These are phyloP conservation scores for Adansonia digitata DNA, from an alignment of 345 rosid species.

Conservation along the genomic window DNA sequence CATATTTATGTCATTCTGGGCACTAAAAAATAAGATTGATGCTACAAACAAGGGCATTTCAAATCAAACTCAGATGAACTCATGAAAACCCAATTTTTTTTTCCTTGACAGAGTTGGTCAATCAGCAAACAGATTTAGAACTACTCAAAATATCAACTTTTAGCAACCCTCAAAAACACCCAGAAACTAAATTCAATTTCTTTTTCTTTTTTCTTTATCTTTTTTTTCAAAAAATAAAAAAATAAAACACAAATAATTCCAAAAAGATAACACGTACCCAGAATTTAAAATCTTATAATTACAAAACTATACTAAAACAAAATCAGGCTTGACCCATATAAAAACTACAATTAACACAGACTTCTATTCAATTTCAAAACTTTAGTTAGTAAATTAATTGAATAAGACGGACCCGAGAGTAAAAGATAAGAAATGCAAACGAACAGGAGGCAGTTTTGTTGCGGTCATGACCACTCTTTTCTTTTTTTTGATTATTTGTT, in stretches of 20 bases:
- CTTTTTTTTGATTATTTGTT: not conserved
- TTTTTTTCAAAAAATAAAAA: too few relatives aligned
- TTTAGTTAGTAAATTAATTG: not conserved
- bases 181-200: not conserved
- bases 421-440: not conserved
- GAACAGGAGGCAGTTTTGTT: conserved; percentile 19
- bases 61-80: not conserved
- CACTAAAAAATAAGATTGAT: conserved; percentile 1
- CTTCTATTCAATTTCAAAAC: not conserved
- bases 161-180: not conserved
- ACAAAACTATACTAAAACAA: not conserved
- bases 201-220: not conserved
- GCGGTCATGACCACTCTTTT: conserved; percentile 14
- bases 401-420: conserved; percentile 15
- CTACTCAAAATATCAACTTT: not conserved
- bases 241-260: not conserved
- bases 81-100: conserved; percentile 9
- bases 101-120: not conserved
- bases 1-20: not conserved
- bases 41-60: too few relatives aligned
- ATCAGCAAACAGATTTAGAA: not conserved
- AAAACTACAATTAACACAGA: not conserved
- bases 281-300: conserved; percentile 15
- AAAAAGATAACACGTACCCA: conserved; percentile 13
- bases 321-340: conserved; percentile 5